phyloP scores from a whole-genome alignment of 805 yeast species.

The Spathaspora sp. region DNA sequence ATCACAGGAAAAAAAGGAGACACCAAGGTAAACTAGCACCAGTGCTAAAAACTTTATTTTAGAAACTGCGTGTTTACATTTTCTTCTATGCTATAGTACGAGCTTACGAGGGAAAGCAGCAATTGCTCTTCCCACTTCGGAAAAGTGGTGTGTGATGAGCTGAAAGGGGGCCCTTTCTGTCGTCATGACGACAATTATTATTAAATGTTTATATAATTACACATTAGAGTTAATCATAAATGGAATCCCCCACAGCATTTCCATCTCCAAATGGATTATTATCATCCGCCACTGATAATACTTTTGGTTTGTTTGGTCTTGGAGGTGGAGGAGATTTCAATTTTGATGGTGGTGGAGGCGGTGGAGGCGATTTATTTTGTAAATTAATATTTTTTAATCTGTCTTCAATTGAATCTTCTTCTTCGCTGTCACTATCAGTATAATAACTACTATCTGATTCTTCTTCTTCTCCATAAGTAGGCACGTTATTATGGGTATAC shows the following conservation, averaged over 20 bases:
- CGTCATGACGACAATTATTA: background rate
- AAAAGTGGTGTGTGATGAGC: too few relatives aligned
- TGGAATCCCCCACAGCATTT: conserved; percentile 17
- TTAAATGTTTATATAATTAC: background rate
- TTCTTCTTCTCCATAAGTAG: conserved; percentile 24
- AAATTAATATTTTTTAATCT: conserved; percentile 10
- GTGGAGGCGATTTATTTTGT: conserved; percentile 1
- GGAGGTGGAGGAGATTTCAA: background rate
- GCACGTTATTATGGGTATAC: conserved; percentile 35
- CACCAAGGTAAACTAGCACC: background rate
- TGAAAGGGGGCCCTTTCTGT: too few relatives aligned
- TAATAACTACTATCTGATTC: conserved; percentile 33
- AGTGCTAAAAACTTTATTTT: background rate
- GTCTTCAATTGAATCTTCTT: conserved; percentile 9
- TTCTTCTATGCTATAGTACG: too few relatives aligned
- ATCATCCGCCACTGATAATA: conserved; percentile 2
- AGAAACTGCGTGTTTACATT: too few relatives aligned
- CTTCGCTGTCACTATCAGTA: conserved; percentile 20
- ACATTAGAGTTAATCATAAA: conserved; percentile 11
- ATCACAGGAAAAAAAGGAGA: conserved; percentile 9
- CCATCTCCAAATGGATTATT: conserved; percentile 41
- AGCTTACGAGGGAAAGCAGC: too few relatives aligned
- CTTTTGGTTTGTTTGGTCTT: conserved; percentile 21
- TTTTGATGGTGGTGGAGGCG: conserved; percentile 27
- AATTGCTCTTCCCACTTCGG: too few relatives aligned